Evolutionary conservation across 2,329 filamentous ascomycete species (phyloP).

Genomic region (Bimuria novae-zelandiae): DNA sequence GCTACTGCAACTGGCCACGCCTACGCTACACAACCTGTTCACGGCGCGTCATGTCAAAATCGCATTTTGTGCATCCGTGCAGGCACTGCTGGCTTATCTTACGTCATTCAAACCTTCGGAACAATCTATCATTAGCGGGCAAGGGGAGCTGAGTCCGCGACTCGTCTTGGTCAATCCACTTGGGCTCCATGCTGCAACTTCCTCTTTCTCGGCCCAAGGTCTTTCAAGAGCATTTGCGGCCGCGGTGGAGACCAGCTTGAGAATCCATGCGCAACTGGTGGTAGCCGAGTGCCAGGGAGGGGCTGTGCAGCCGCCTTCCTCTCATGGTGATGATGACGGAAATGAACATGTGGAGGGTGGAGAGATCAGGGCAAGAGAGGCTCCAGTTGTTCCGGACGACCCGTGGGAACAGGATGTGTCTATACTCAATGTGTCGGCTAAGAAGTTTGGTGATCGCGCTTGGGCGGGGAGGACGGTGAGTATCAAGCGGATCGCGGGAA

Average conservation of each 20-base stretch:
- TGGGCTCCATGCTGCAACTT: conserved; percentile 67
- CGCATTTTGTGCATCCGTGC: conserved; percentile 74
- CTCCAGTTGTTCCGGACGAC: conserved; percentile 14
- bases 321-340: conserved; percentile 47
- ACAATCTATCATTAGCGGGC: conserved; percentile 15
- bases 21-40: conserved; percentile 71
- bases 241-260: conserved; percentile 64
- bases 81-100: conserved; percentile 77
- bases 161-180: conserved; percentile 70
- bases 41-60: conserved; percentile 71
- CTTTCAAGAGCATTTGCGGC: conserved; percentile 65
- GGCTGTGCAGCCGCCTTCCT: background rate
- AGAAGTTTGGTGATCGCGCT: conserved; percentile 45
- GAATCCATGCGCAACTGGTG: conserved; percentile 42
- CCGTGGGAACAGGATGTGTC: conserved; percentile 54
- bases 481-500: conserved; percentile 47
- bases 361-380: conserved; percentile 55
- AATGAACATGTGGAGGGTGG: background rate
- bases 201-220: conserved; percentile 77
- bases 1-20: conserved; percentile 56
- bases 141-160: conserved; percentile 20
- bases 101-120: conserved; percentile 54
- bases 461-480: conserved; percentile 57
- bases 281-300: conserved; percentile 46
- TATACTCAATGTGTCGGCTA: conserved; percentile 54